Conservation (phyloP, 2,329 filamentous ascomycete species). For the Nectriaceae sp. region DNA sequence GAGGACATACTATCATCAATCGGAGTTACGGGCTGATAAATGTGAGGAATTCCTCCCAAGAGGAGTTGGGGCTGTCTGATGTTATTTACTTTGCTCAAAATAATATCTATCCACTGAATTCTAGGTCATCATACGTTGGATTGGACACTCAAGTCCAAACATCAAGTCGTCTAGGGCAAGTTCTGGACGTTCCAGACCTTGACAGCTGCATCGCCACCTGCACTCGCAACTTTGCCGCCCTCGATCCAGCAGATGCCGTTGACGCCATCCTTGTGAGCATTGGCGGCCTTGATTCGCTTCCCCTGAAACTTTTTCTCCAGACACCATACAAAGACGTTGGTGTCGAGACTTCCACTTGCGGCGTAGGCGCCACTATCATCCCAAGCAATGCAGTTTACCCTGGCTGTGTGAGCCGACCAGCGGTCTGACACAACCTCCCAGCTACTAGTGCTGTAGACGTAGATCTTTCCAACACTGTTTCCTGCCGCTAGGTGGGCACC, state of each 20-base stretch:
- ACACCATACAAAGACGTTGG: constrained; percentile 92
- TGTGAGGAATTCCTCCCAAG: neutral
- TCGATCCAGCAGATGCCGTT: constrained; percentile 82
- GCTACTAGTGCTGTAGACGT: constrained; percentile 66
- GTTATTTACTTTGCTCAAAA: neutral
- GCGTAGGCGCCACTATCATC: constrained; percentile 75
- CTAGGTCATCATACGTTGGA: constrained; percentile 3
- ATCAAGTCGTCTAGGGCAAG: constrained; percentile 30
- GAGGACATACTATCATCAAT: neutral
- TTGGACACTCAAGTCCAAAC: constrained; percentile 4
- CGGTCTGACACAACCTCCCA: constrained; percentile 77
- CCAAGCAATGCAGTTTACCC: constrained; percentile 69
- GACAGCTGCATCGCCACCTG: constrained; percentile 84
- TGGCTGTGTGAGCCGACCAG: constrained; percentile 63
- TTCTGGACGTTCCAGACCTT: constrained; percentile 73
- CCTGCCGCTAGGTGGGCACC: constrained; percentile 81
- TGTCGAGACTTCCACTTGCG: constrained; percentile 84
- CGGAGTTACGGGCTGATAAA: neutral
- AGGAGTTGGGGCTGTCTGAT: neutral
- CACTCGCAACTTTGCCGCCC: constrained; percentile 71
- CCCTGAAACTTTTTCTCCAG: constrained; percentile 76
- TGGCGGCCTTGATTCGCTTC: constrained; percentile 78
- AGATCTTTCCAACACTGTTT: constrained; percentile 82
- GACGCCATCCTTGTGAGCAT: constrained; percentile 96
- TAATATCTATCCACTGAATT: neutral